Conservation (phyloP, 805 yeast species). For the Schizosaccharomyces pombe region DNA sequence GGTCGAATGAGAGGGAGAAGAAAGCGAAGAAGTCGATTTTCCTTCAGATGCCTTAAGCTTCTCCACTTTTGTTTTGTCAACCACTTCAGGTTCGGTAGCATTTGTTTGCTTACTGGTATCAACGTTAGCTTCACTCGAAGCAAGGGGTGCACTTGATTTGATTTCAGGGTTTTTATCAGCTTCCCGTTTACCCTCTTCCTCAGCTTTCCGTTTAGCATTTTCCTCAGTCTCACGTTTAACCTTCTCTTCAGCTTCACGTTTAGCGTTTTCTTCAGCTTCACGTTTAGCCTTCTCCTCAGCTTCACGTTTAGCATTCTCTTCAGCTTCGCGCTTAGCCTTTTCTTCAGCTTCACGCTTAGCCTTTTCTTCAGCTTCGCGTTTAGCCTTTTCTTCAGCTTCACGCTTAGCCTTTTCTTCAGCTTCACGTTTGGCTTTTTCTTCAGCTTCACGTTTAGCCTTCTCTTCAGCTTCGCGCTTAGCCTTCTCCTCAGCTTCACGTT, state of each 20-base stretch:
- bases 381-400: not conserved
- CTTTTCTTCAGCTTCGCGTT: not conserved
- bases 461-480: slow-evolving; percentile 17
- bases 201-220: too few species aligned
- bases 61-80: too few species aligned
- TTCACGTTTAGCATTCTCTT: not conserved
- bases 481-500: slow-evolving; percentile 7
- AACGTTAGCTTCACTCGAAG: too few species aligned
- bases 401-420: slow-evolving; percentile 7
- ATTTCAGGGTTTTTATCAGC: too few species aligned
- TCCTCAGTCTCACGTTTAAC: slow-evolving; percentile 9
- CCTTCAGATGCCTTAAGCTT: too few species aligned
- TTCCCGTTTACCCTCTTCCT: too few species aligned
- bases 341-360: not conserved
- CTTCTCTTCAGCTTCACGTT: slow-evolving; percentile 13
- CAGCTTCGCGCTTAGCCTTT: not conserved
- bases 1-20: not conserved
- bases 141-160: too few species aligned
- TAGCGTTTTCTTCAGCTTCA: slow-evolving; percentile 4
- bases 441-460: slow-evolving; percentile 22
- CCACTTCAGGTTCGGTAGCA: too few species aligned
- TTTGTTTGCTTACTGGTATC: too few species aligned
- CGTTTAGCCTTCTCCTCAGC: slow-evolving; percentile 2
- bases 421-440: slow-evolving; percentile 10
- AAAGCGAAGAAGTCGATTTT: not conserved